phyloP scores from a whole-genome alignment of 2,329 filamentous ascomycete genomes.

The Talaromyces piceae region DNA sequence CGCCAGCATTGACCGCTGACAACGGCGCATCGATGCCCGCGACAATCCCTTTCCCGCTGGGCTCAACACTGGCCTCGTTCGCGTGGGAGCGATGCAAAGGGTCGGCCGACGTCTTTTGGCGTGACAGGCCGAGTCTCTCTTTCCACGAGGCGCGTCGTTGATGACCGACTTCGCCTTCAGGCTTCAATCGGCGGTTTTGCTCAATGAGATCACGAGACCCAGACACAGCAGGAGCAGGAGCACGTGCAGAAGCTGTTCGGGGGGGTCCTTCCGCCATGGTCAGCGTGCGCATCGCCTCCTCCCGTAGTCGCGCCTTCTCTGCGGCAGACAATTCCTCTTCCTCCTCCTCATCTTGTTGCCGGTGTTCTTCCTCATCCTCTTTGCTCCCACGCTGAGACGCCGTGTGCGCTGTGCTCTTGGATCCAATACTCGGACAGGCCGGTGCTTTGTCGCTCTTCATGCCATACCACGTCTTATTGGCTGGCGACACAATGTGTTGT shows the following conservation, averaged over 20 bases:
- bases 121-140: slow-evolving; percentile 21
- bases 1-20: slow-evolving; percentile 72
- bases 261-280: slow-evolving; percentile 20
- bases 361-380: neutral
- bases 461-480: neutral
- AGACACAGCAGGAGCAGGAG: too few species aligned
- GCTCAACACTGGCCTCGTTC: slow-evolving; percentile 9
- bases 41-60: slow-evolving; percentile 23
- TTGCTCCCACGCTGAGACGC: too few species aligned
- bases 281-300: slow-evolving; percentile 28
- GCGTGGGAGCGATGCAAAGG: slow-evolving; percentile 8
- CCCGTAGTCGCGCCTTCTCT: slow-evolving; percentile 20
- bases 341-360: slow-evolving; percentile 7
- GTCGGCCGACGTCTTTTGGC: slow-evolving; percentile 6
- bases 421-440: too few species aligned
- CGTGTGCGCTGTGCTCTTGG: neutral
- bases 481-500: slow-evolving; percentile 1
- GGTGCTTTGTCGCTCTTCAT: neutral
- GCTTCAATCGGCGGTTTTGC: neutral
- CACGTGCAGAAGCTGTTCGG: neutral
- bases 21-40: slow-evolving; percentile 65
- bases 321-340: slow-evolving; percentile 12
- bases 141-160: slow-evolving; percentile 23
- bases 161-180: slow-evolving; percentile 8
- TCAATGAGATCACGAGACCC: neutral